Conservation (phyloP, 2,329 filamentous ascomycete species). For the Colletotrichum lupini region DNA sequence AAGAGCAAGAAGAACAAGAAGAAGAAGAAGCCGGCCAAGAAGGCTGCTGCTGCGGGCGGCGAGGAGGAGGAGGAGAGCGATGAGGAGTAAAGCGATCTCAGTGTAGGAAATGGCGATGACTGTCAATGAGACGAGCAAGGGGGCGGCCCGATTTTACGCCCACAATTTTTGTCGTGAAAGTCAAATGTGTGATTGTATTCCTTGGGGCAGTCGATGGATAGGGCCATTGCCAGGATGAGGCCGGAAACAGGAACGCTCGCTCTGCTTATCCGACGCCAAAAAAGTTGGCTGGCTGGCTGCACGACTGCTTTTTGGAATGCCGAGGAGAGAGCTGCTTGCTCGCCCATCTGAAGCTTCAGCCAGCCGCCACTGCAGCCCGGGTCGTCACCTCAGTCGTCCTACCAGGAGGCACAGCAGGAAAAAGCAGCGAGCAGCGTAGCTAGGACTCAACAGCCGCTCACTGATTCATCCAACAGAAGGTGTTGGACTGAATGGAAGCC, state of each 20-base stretch:
- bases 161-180: conserved; percentile 31
- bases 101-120: conserved; percentile 15
- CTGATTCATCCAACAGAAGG: conserved; percentile 6
- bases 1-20: conserved; percentile 93
- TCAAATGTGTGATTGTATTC: conserved; percentile 31
- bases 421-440: not conserved
- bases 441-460: not conserved
- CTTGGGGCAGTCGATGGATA: conserved; percentile 23
- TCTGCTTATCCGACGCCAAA: conserved; percentile 40
- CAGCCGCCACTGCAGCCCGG: conserved; percentile 6
- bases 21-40: conserved; percentile 71
- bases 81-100: conserved; percentile 44
- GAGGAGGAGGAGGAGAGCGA: conserved; percentile 47
- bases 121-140: conserved; percentile 29
- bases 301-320: conserved; percentile 15
- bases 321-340: conserved; percentile 2
- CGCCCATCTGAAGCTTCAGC: conserved; percentile 14
- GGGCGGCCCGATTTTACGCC: conserved; percentile 26
- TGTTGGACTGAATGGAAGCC: conserved; percentile 6
- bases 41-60: conserved; percentile 47
- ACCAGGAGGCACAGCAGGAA: not conserved
- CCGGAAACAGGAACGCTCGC: conserved; percentile 34
- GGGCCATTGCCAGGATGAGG: conserved; percentile 21
- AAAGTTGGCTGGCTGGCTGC: conserved; percentile 12
- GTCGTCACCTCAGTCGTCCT: not conserved